Conservation (phyloP, 768 basidiomycete species). For the Trametes maxima region DNA sequence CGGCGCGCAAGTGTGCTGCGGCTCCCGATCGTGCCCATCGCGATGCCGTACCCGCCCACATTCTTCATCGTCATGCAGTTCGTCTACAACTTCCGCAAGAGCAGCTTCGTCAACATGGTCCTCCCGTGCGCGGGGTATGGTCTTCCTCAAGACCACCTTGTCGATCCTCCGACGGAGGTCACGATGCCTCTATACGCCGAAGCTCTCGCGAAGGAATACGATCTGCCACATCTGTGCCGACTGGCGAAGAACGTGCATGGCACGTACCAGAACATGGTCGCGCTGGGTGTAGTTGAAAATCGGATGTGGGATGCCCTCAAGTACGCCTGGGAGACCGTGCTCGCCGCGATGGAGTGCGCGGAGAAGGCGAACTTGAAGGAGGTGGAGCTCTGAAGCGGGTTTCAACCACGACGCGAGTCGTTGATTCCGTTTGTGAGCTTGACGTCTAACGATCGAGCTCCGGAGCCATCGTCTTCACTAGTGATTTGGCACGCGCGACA, state of each 20-base stretch:
- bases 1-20: slow-evolving; percentile 8
- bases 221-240: neutral
- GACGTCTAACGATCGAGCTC: neutral
- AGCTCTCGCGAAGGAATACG: neutral
- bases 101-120: slow-evolving; percentile 8
- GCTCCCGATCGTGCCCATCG: slow-evolving; percentile 61
- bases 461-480: neutral
- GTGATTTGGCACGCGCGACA: neutral
- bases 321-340: slow-evolving; percentile 46
- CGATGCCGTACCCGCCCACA: slow-evolving; percentile 56
- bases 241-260: slow-evolving; percentile 18
- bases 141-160: neutral
- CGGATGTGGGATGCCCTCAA: slow-evolving; percentile 46
- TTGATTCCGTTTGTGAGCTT: neutral
- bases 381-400: neutral
- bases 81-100: slow-evolving; percentile 51
- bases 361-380: neutral
- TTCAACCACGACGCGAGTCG: neutral
- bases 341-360: slow-evolving; percentile 37
- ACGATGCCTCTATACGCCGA: slow-evolving; percentile 2
- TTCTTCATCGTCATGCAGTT: slow-evolving; percentile 59
- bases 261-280: slow-evolving; percentile 37
- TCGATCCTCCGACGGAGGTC: neutral
- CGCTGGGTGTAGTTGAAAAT: slow-evolving; percentile 48
- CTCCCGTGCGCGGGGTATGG: neutral